Evolutionary conservation across 257 asterid genomes (phyloP).

Genomic region (Lycium ferocissimum): DNA sequence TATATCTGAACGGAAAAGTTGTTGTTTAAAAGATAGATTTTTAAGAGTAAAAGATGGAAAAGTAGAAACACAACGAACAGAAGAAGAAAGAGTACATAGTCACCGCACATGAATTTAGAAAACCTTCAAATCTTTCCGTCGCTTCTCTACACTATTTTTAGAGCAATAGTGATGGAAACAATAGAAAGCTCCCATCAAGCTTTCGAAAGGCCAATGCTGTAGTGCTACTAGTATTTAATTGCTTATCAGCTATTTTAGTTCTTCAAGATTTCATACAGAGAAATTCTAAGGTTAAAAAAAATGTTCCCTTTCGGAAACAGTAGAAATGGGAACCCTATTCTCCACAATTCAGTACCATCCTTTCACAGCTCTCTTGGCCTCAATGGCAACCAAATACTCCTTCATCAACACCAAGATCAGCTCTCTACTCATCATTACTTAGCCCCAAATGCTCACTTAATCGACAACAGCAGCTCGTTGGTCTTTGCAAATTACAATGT

Average conservation of each 20-base stretch:
- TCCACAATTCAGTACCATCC: conserved; percentile 43
- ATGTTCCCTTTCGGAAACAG: conserved; percentile 49
- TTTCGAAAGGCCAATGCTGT: not conserved
- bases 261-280: not conserved
- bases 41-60: not conserved
- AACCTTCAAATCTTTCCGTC: not conserved
- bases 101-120: not conserved
- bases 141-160: not conserved
- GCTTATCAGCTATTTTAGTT: not conserved
- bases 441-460: conserved; percentile 38
- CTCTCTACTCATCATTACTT: conserved; percentile 32
- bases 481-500: conserved; percentile 13
- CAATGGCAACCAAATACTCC: conserved; percentile 40
- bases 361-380: conserved; percentile 35
- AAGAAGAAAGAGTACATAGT: not conserved
- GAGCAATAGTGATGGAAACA: not conserved
- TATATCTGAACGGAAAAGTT: not conserved
- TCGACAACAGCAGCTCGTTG: conserved; percentile 8
- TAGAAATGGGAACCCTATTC: conserved; percentile 49
- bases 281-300: not conserved
- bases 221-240: not conserved
- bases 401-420: conserved; percentile 44
- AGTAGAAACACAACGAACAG: not conserved
- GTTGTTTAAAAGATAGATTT: not conserved
- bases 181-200: not conserved